These are phyloP conservation scores for Phytophthora capsici DNA, from an alignment of 352 stramenopile species.

Conservation along the genomic window DNA sequence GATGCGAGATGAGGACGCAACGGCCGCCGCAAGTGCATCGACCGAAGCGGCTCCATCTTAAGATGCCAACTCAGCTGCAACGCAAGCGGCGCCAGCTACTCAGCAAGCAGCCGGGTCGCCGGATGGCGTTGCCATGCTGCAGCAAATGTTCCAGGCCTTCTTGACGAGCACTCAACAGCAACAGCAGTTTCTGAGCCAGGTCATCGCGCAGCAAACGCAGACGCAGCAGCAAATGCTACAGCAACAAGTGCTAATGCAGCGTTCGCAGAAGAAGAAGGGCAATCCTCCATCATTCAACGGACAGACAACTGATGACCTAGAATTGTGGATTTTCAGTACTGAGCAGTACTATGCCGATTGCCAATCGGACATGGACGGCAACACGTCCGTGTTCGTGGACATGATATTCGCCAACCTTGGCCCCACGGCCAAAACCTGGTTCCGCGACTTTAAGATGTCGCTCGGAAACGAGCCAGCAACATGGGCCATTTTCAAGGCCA, in stretches of 20 bases:
- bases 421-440: conserved; percentile 6
- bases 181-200: background rate
- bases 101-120: background rate
- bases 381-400: background rate
- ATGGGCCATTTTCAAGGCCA: conserved; percentile 6
- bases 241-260: background rate
- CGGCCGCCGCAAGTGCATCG: too few relatives aligned
- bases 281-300: background rate
- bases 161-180: background rate
- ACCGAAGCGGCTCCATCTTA: background rate
- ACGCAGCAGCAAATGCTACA: background rate
- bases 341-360: background rate
- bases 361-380: background rate
- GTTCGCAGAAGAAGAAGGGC: background rate
- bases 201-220: background rate
- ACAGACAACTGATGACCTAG: background rate
- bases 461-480: conserved; percentile 1
- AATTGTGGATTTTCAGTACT: background rate
- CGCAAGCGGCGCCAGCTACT: too few relatives aligned
- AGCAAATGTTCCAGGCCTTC: background rate
- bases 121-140: background rate
- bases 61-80: background rate
- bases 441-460: conserved; percentile 7
- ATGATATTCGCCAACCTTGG: conserved; percentile 1
- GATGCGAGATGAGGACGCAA: background rate